These are phyloP conservation scores for Magnolia officinalis DNA, from an alignment of 164 flowering plant genomes.

Conservation along the genomic window DNA sequence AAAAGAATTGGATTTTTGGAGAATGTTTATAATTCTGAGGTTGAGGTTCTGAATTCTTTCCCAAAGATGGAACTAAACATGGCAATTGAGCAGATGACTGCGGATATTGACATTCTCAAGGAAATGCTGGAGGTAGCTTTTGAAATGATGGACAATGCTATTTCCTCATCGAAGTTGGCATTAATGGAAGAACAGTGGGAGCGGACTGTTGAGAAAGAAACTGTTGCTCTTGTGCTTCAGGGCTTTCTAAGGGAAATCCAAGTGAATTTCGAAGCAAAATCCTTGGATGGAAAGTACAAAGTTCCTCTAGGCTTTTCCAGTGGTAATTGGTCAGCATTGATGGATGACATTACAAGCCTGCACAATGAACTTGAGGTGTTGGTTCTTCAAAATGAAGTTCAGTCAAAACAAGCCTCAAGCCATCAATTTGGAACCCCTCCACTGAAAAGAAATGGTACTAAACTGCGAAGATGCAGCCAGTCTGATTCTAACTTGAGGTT, in stretches of 20 bases:
- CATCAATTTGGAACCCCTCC: constrained; percentile 6
- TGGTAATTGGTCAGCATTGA: constrained; percentile 28
- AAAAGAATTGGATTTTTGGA: not conserved
- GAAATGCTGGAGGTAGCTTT: constrained; percentile 64
- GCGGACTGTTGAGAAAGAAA: constrained; percentile 52
- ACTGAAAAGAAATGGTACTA: not conserved
- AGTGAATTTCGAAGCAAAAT: constrained; percentile 20
- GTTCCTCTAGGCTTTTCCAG: constrained; percentile 8
- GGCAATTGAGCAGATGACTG: constrained; percentile 52
- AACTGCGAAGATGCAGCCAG: constrained; percentile 5
- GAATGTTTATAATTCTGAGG: not conserved
- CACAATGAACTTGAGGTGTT: constrained; percentile 36
- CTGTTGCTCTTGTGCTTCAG: constrained; percentile 21
- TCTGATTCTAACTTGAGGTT: not conserved
- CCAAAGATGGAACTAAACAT: constrained; percentile 19
- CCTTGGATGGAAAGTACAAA: constrained; percentile 10
- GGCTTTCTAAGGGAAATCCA: constrained; percentile 39
- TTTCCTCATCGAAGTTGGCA: constrained; percentile 38
- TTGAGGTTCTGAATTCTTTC: constrained; percentile 7
- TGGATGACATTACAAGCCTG: constrained; percentile 36
- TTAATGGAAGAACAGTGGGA: constrained; percentile 59
- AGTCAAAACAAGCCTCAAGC: not conserved
- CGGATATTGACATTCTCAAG: constrained; percentile 57
- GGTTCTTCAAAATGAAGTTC: constrained; percentile 15
- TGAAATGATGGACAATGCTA: constrained; percentile 51